Percentiles rank a stretch among this genome's conserved stretches.
Evolutionary conservation across 2,329 filamentous ascomycete species (phyloP).

Genomic region (Paraconiothyrium sp.): DNA sequence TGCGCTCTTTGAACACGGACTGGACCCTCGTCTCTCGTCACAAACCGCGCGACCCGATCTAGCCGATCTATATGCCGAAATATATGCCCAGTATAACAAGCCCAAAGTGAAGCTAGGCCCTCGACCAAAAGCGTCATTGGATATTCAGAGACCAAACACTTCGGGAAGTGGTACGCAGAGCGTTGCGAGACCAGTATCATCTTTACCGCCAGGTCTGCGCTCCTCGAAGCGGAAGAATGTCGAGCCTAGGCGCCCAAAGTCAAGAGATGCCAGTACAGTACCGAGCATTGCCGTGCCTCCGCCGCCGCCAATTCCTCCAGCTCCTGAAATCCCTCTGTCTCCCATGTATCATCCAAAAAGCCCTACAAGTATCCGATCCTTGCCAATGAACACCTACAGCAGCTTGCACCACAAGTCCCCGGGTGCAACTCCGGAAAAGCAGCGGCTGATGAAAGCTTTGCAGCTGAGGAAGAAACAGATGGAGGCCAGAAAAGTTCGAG

Average conservation of each 20-base stretch:
- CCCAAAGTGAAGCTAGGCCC: slow-evolving; percentile 91
- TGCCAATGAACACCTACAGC: slow-evolving; percentile 52
- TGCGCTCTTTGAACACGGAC: slow-evolving; percentile 43
- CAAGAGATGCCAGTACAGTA: slow-evolving; percentile 41
- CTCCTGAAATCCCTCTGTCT: slow-evolving; percentile 45
- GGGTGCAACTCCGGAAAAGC: slow-evolving; percentile 86
- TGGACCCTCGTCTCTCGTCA: slow-evolving; percentile 56
- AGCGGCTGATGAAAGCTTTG: slow-evolving; percentile 91
- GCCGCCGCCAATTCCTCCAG: slow-evolving; percentile 46
- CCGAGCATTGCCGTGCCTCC: slow-evolving; percentile 44
- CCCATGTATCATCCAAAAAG: slow-evolving; percentile 51
- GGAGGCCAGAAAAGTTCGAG: slow-evolving; percentile 47
- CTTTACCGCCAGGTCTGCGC: slow-evolving; percentile 83
- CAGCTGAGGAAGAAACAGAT: slow-evolving; percentile 87
- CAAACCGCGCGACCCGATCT: slow-evolving; percentile 52
- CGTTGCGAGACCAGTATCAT: slow-evolving; percentile 75
- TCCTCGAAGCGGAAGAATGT: slow-evolving; percentile 45
- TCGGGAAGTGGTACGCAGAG: slow-evolving; percentile 55
- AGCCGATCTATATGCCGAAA: slow-evolving; percentile 56
- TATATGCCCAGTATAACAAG: slow-evolving; percentile 67
- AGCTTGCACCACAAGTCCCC: slow-evolving; percentile 51
- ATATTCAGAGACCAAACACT: slow-evolving; percentile 70
- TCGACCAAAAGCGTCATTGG: slow-evolving; percentile 80
- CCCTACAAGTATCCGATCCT: slow-evolving; percentile 54
- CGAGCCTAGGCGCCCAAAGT: slow-evolving; percentile 48